Conservation (phyloP, 2,329 filamentous ascomycete genomes). For the Fusarium buxicola region DNA sequence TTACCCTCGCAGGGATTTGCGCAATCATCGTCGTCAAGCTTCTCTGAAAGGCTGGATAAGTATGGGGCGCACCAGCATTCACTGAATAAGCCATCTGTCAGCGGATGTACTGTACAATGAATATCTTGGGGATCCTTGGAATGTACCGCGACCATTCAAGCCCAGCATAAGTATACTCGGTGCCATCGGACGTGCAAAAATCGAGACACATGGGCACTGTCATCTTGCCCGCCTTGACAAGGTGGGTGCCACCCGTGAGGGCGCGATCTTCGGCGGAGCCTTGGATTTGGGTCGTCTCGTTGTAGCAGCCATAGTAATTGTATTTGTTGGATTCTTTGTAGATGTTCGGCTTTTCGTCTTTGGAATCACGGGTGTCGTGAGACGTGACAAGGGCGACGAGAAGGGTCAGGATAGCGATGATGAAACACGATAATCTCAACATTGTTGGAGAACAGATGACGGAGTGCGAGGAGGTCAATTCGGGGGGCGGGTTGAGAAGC, state of each 20-base stretch:
- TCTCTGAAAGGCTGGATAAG: slow-evolving; percentile 59
- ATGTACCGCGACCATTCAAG: slow-evolving; percentile 63
- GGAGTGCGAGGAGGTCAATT: not conserved
- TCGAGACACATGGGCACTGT: slow-evolving; percentile 63
- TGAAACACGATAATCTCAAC: not conserved
- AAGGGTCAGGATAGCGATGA: slow-evolving; percentile 18
- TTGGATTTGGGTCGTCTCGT: slow-evolving; percentile 63
- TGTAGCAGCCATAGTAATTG: slow-evolving; percentile 68
- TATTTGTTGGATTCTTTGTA: slow-evolving; percentile 56
- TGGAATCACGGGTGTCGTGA: slow-evolving; percentile 30
- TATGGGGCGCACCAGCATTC: slow-evolving; percentile 70
- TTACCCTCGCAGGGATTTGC: slow-evolving; percentile 66
- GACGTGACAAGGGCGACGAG: slow-evolving; percentile 23
- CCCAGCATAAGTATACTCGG: slow-evolving; percentile 62
- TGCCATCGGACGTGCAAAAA: slow-evolving; percentile 59
- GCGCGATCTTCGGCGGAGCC: slow-evolving; percentile 59
- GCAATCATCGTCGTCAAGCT: slow-evolving; percentile 61
- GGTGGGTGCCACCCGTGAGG: slow-evolving; percentile 56
- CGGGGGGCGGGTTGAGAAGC: not conserved
- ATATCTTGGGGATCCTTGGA: not conserved
- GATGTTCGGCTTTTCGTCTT: slow-evolving; percentile 39
- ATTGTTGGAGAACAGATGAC: not conserved
- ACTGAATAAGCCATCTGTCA: slow-evolving; percentile 46
- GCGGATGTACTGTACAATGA: not conserved
- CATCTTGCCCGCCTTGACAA: slow-evolving; percentile 59